These are phyloP conservation scores for Tolypocladium cylindrosporum DNA, from an alignment of 2,329 filamentous ascomycete species.

Conservation along the genomic window DNA sequence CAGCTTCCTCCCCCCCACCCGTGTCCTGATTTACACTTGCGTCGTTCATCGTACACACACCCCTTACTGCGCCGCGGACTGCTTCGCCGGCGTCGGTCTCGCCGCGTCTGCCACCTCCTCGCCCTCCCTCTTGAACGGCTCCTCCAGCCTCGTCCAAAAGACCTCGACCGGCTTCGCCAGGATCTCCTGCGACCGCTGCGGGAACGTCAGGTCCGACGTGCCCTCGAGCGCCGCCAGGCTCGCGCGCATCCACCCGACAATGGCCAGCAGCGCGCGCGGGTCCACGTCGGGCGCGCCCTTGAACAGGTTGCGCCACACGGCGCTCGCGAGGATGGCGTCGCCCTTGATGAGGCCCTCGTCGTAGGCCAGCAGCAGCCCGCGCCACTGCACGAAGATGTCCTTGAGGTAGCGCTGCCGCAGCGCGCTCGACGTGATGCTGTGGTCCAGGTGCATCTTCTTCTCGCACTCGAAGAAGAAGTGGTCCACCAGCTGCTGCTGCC, in stretches of 20 bases:
- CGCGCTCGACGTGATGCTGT: constrained; percentile 53
- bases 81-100: background rate
- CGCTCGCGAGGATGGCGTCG: constrained; percentile 67
- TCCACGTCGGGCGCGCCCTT: constrained; percentile 53
- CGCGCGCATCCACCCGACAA: constrained; percentile 47
- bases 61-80: background rate
- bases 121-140: constrained; percentile 25
- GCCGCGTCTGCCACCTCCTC: constrained; percentile 7
- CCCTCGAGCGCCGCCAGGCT: constrained; percentile 37
- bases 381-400: constrained; percentile 89
- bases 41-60: background rate
- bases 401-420: constrained; percentile 62
- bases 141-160: constrained; percentile 34
- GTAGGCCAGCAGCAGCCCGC: constrained; percentile 73
- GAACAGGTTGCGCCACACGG: constrained; percentile 90
- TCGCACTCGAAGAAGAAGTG: constrained; percentile 91
- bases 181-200: constrained; percentile 20
- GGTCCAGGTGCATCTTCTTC: constrained; percentile 70
- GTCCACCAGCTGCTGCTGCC: constrained; percentile 86
- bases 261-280: constrained; percentile 37
- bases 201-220: constrained; percentile 33
- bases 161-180: constrained; percentile 25
- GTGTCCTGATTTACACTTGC: background rate
- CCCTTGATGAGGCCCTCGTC: constrained; percentile 72
- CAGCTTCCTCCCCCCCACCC: background rate